Percentiles rank a stretch among this genome's conserved stretches.
phyloP scores from a whole-genome alignment of 805 yeast species.

The Saccharomycopsis sp. region DNA sequence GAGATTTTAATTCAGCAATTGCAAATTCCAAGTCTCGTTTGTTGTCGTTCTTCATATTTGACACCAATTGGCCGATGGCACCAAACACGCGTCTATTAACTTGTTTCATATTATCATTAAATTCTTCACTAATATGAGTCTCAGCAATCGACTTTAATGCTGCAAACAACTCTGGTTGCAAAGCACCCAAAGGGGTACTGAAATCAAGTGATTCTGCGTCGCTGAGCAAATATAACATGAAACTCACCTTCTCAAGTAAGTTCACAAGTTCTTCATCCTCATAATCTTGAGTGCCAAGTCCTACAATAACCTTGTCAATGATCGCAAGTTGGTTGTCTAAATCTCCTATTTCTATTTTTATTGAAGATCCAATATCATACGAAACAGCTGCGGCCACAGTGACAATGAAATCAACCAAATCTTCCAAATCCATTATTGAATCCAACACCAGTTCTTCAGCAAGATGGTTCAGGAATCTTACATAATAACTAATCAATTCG shows the following conservation, averaged over 20 bases:
- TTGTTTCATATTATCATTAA: conserved; percentile 8
- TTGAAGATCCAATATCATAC: no score
- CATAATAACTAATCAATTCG: conserved; percentile 1
- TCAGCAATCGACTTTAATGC: not conserved
- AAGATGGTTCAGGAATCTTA: not conserved
- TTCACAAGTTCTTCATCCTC: no score
- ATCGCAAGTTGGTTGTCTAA: not conserved
- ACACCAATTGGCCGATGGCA: conserved; percentile 16
- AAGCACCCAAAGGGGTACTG: no score
- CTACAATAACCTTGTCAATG: not conserved
- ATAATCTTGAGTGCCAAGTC: no score
- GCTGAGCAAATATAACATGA: no score
- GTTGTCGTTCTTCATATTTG: conserved; percentile 6
- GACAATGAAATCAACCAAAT: not conserved
- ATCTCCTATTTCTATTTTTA: not conserved
- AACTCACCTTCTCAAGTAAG: no score
- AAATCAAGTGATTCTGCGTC: no score
- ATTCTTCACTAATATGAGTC: not conserved
- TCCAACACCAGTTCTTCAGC: not conserved
- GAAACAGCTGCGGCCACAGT: not conserved
- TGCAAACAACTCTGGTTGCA: not conserved
- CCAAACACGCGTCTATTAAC: conserved; percentile 15
- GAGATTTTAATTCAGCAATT: not conserved
- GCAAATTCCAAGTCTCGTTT: conserved; percentile 5
- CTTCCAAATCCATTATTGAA: not conserved